Evolutionary conservation across 169 alveolate genomes (phyloP).

Genomic region (Amoebophrya sp.): DNA sequence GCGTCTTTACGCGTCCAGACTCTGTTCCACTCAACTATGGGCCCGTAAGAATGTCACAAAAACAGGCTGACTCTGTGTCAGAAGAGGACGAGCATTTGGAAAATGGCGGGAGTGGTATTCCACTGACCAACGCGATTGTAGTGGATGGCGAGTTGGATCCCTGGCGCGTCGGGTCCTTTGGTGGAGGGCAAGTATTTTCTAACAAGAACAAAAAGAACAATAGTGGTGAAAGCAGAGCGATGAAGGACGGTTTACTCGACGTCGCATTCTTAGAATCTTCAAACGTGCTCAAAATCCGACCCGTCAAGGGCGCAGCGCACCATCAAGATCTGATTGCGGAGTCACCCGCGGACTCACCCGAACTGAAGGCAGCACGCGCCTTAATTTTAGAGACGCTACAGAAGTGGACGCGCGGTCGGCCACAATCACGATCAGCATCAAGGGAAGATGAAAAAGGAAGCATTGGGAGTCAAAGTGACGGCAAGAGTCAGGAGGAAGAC

Average conservation of each 20-base stretch:
- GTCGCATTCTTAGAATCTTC: no score
- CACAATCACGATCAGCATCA: no score
- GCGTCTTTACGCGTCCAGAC: background rate
- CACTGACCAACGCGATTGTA: no score
- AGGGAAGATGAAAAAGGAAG: no score
- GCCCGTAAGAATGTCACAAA: no score
- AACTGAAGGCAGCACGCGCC: background rate
- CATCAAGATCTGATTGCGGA: background rate
- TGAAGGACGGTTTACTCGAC: background rate
- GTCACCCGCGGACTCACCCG: background rate
- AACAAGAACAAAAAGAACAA: background rate
- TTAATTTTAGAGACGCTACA: background rate
- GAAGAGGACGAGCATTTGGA: background rate
- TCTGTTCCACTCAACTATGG: background rate
- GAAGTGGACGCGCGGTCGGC: no score
- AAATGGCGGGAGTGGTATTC: no score
- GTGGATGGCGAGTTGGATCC: background rate
- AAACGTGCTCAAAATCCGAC: background rate
- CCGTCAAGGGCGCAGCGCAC: background rate
- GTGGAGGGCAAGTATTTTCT: background rate
- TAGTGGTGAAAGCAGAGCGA: background rate
- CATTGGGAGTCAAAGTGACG: no score
- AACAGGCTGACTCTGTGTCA: no score
- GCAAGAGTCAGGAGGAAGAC: no score
- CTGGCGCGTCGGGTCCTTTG: no score